Conservation (phyloP, 441 rosid species). For the Corymbia citriodora region DNA sequence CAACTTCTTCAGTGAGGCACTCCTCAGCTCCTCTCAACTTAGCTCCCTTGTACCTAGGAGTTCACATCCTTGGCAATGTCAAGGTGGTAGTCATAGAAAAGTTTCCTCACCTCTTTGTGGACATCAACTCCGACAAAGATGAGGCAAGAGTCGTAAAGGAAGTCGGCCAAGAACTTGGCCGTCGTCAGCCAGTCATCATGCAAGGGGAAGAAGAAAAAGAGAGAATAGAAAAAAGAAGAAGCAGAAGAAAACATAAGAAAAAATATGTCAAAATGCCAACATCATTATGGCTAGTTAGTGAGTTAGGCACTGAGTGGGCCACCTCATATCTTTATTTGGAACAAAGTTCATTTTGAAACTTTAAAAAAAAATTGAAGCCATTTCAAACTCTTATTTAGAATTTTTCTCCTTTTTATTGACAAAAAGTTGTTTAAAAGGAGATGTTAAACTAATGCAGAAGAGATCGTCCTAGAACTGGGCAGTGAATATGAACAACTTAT, state of each 20-base stretch:
- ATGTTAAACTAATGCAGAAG: background rate
- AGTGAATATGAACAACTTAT: background rate
- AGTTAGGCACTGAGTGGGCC: background rate
- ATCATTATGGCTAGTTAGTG: background rate
- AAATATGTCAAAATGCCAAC: background rate
- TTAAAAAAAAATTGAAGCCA: background rate
- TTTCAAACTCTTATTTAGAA: background rate
- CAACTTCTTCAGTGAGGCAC: background rate
- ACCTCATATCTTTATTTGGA: rapidly evolving
- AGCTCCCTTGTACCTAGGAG: background rate
- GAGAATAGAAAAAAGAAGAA: background rate
- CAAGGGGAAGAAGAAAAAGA: background rate
- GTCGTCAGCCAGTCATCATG: background rate
- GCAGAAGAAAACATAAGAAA: too few species aligned
- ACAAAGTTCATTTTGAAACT: background rate
- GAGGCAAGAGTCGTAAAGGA: background rate
- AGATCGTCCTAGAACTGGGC: background rate
- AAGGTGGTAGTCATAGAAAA: background rate
- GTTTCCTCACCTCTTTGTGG: background rate
- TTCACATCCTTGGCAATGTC: background rate
- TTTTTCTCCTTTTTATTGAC: background rate
- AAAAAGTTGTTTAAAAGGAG: background rate
- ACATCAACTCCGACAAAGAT: background rate
- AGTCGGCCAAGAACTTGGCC: background rate
- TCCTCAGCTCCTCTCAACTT: background rate